Conservation (phyloP, 345 rosid genomes). For the Pugionium cornutum region DNA sequence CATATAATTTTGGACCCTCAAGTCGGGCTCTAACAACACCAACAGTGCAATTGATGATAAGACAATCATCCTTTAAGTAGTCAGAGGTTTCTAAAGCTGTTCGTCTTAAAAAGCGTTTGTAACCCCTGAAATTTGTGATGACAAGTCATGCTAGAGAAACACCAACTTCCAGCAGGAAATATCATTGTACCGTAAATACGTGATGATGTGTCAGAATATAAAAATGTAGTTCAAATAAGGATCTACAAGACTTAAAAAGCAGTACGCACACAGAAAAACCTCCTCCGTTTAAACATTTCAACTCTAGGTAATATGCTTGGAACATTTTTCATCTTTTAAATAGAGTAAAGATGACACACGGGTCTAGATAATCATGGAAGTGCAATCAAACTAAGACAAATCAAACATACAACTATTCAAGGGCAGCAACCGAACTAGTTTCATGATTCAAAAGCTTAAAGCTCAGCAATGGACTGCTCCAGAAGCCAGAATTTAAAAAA, state of each 20-base stretch:
- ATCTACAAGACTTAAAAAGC: not conserved
- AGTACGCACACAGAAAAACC: constrained; percentile 7
- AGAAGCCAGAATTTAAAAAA: not conserved
- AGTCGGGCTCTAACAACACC: constrained; percentile 82
- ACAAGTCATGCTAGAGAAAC: constrained; percentile 5
- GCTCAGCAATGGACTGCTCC: not conserved
- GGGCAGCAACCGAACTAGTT: not conserved
- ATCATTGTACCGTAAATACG: not conserved
- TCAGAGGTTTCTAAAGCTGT: constrained; percentile 75
- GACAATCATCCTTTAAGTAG: constrained; percentile 78
- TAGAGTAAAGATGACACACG: not conserved
- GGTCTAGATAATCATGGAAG: not conserved
- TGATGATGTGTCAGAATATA: not conserved
- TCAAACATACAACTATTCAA: constrained; percentile 4
- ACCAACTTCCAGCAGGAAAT: constrained; percentile 2
- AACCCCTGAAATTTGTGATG: constrained; percentile 67
- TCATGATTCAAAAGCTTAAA: not conserved
- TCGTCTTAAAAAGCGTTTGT: constrained; percentile 81
- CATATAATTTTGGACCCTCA: constrained; percentile 68
- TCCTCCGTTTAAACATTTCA: not conserved
- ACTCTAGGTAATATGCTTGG: constrained; percentile 5
- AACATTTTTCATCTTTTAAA: not conserved
- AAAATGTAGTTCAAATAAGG: constrained; percentile 7
- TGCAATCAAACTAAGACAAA: not conserved
- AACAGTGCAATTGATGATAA: constrained; percentile 80